A percentile compares a stretch with the other conserved stretches of the same genome.
Conservation (phyloP, 768 basidiomycete species). For the Lactarius indigo region DNA sequence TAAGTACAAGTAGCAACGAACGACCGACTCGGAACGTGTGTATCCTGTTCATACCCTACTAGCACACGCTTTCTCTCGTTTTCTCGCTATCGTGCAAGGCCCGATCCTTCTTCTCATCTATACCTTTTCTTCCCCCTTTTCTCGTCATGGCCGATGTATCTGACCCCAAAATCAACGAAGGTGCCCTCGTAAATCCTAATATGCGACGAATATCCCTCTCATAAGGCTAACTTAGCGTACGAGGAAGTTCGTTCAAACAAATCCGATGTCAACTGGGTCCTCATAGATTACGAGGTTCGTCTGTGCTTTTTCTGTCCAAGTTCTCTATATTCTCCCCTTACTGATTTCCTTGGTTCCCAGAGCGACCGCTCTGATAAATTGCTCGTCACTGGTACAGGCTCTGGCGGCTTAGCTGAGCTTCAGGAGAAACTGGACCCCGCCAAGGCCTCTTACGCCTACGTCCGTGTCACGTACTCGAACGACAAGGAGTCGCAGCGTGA, state of each 20-base stretch:
- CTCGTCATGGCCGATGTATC: constrained; percentile 25
- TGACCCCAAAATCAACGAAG: constrained; percentile 26
- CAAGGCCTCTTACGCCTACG: constrained; percentile 83
- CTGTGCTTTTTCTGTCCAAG: not conserved
- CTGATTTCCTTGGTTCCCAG: constrained; percentile 32
- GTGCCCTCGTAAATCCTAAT: not conserved
- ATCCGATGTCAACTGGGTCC: constrained; percentile 82
- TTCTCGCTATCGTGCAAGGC: constrained; percentile 11
- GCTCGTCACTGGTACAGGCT: constrained; percentile 70
- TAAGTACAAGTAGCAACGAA: not conserved
- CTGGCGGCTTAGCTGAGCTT: constrained; percentile 77
- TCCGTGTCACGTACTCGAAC: constrained; percentile 77
- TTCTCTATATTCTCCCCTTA: not conserved
- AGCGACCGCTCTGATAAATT: constrained; percentile 81
- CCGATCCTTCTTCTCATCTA: not conserved
- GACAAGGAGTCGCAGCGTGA: constrained; percentile 84
- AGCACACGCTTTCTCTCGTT: not conserved
- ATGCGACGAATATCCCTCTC: not conserved
- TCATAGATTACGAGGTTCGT: constrained; percentile 82
- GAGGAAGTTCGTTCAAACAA: constrained; percentile 83
- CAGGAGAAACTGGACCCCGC: constrained; percentile 63
- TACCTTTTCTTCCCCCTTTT: not conserved
- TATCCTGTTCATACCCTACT: not conserved
- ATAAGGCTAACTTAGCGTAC: constrained; percentile 56
- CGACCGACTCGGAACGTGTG: not conserved